Evolutionary conservation across 1,284 basidiomycete genomes (phyloP), one percentile per base, ranked within the genome.

Genomic region (Trichosporon sp.): DNA sequence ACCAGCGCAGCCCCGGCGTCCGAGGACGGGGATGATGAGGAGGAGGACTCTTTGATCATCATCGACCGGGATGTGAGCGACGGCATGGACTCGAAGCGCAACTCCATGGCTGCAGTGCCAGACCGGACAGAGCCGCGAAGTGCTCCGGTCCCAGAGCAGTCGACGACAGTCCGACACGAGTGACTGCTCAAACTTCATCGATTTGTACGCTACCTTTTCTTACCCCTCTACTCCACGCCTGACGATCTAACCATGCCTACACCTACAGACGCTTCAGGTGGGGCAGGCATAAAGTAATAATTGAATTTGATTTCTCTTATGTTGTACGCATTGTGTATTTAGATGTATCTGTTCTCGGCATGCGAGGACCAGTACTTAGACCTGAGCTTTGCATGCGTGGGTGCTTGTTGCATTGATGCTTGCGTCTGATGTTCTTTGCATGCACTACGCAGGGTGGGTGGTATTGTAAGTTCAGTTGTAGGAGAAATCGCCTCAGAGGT

Each of bases 251-350:
- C 6, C 16, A 29, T 54, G 49, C 49, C 31, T 54, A 9, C 25
- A 54, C 49, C 31, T 54, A 9, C 25, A 54, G 49, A 27, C 25
- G 49, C 11, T 27, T 54, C 27, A 37, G 34, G 13, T 37, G 13
- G 13, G 13, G 4, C n/a, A 54, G 49, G 49, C 49, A 54, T 54
- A 54, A 25, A 52, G n/a, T 54, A 54, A n/a, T 31, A 31, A 54
- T 29, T 54, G n/a, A n/a, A n/a, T n/a, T n/a, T n/a, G n/a, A n/a
- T n/a, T n/a, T n/a, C n/a, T n/a, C 49, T 54, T 29, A 54, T 29
- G 49, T 54, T 54, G 49, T 54, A 54, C 49, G 49, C 49, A 54
- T 54, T 54, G 49, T 54, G 49, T 54, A 54, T 54, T 44, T 29
- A 54, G 49, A 54, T 54, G 49, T 54, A 54, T 31, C 49, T 54